These are phyloP conservation scores for Chrysoporthe deuterocubensis DNA, from an alignment of 2,329 filamentous ascomycete genomes.

Conservation along the genomic window DNA sequence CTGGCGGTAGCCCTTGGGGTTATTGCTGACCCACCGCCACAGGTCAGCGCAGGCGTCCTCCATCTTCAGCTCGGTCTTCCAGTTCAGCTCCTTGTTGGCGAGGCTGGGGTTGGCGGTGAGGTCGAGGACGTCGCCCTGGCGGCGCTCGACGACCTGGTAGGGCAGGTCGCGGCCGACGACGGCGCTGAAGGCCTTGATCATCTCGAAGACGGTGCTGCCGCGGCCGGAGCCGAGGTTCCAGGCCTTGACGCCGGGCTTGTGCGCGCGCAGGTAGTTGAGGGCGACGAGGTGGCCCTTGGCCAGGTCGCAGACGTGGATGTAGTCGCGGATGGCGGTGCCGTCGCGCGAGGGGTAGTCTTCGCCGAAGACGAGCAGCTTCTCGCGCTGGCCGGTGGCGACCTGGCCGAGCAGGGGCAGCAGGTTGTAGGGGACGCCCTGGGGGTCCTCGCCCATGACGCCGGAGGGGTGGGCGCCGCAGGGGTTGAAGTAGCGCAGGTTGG, in stretches of 20 bases:
- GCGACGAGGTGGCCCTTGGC: conserved; percentile 85
- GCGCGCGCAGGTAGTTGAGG: conserved; percentile 83
- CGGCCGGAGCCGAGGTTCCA: conserved; percentile 97
- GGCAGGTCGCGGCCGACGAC: conserved; percentile 85
- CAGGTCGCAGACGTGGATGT: conserved; percentile 94
- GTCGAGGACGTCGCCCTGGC: conserved; percentile 90
- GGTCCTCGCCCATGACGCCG: conserved; percentile 98
- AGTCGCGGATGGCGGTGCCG: conserved; percentile 94
- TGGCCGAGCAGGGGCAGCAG: conserved; percentile 91
- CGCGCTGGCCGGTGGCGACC: conserved; percentile 91
- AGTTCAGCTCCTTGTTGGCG: conserved; percentile 86
- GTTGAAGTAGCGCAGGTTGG: conserved; percentile 96
- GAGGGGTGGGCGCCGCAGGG: conserved; percentile 92
- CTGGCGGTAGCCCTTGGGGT: conserved; percentile 93
- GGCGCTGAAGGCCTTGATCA: conserved; percentile 90
- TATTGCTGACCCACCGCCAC: conserved; percentile 97
- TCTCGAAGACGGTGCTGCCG: conserved; percentile 95
- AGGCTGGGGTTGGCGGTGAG: conserved; percentile 88
- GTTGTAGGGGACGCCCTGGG: conserved; percentile 94
- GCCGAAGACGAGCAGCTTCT: conserved; percentile 93
- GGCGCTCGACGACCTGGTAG: conserved; percentile 82
- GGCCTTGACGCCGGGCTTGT: conserved; percentile 86
- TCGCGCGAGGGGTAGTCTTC: conserved; percentile 91
- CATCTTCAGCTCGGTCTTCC: conserved; percentile 89
- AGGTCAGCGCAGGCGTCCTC: conserved; percentile 93